These are phyloP conservation scores for Trichoderma semiorbis DNA, from an alignment of 2,329 filamentous ascomycete species.

Conservation along the genomic window DNA sequence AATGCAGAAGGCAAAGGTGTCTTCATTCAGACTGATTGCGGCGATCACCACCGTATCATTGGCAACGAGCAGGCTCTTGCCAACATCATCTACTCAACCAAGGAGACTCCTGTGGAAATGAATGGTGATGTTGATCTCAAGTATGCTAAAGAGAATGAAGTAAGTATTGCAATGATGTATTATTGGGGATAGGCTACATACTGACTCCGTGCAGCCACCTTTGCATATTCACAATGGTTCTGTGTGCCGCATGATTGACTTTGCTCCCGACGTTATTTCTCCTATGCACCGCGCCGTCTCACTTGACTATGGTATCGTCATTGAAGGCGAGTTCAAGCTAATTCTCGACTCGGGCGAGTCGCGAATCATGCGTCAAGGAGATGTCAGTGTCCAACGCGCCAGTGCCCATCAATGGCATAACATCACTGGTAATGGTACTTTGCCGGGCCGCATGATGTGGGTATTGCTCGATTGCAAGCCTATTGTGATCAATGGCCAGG, in stretches of 20 bases:
- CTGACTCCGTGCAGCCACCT: neutral
- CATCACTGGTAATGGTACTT: neutral
- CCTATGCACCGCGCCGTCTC: constrained; percentile 52
- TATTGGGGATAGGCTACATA: neutral
- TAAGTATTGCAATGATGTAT: neutral
- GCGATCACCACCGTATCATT: constrained; percentile 29
- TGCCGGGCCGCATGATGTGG: constrained; percentile 13
- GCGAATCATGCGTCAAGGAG: constrained; percentile 45
- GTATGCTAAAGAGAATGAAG: constrained; percentile 18
- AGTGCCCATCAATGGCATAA: constrained; percentile 25
- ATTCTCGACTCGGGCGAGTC: constrained; percentile 49
- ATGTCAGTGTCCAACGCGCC: constrained; percentile 53
- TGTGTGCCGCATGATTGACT: constrained; percentile 47
- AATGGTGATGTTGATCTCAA: constrained; percentile 25
- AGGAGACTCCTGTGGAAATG: constrained; percentile 25
- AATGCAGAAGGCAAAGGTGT: constrained; percentile 24
- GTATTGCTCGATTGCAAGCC: constrained; percentile 13
- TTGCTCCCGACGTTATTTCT: constrained; percentile 38
- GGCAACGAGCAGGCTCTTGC: constrained; percentile 25
- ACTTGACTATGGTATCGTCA: constrained; percentile 52
- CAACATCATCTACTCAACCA: constrained; percentile 31
- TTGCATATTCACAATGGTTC: constrained; percentile 31
- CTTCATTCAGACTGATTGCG: constrained; percentile 27
- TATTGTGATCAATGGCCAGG: constrained; percentile 4
- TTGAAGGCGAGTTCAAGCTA: constrained; percentile 53